phyloP scores from a whole-genome alignment of 78 protist genomes.

The Dictyostelium discoideum region dicty_2.7 NC_007090.3:3126001-3126500 shows the following conservation, averaged over 20 bases:
- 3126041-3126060: background rate
- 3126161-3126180: conserved; percentile 13
- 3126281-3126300: conserved; percentile 36
- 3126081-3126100: conserved; percentile 3
- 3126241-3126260: conserved; percentile 69
- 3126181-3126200: conserved; percentile 15
- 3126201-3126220: conserved; percentile 20
- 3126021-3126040: conserved; percentile 45
- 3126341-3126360: conserved; percentile 51
- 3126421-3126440: conserved; percentile 48
- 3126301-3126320: conserved; percentile 33
- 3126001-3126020: conserved; percentile 24
- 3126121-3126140: conserved; percentile 42
- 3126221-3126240: conserved; percentile 17
- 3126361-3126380: conserved; percentile 28
- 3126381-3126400: background rate
- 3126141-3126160: conserved; percentile 57
- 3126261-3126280: conserved; percentile 28
- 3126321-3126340: conserved; percentile 26
- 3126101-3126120: conserved; percentile 17
- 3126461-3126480: conserved; percentile 73
- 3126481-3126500: conserved; percentile 60
- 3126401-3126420: conserved; percentile 59
- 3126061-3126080: conserved; percentile 37
- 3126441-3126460: conserved; percentile 38